Conservation (phyloP, 106 monocot genomes). For the Dendrobium catenatum region DNA sequence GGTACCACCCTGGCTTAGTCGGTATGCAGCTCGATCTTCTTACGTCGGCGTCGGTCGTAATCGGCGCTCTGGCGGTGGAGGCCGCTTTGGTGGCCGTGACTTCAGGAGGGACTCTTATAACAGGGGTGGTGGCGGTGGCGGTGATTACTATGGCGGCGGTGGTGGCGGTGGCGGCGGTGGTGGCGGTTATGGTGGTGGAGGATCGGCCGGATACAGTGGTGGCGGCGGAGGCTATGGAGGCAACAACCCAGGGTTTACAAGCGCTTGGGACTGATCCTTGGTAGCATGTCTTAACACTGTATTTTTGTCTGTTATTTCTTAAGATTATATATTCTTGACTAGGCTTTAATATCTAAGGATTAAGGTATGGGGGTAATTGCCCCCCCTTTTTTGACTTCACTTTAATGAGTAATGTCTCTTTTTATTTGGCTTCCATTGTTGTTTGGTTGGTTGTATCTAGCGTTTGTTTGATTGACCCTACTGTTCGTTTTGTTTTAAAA, state of each 20-base stretch:
- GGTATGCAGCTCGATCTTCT: slow-evolving; percentile 29
- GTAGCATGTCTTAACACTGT: not conserved
- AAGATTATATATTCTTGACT: slow-evolving; percentile 13
- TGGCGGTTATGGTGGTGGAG: slow-evolving; percentile 1
- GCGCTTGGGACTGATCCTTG: slow-evolving; percentile 40
- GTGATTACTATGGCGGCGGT: slow-evolving; percentile 19
- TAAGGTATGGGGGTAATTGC: slow-evolving; percentile 4
- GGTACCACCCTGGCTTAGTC: slow-evolving; percentile 51
- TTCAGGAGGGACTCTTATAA: slow-evolving; percentile 26
- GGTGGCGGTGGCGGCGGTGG: slow-evolving; percentile 1
- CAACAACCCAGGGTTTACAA: slow-evolving; percentile 23
- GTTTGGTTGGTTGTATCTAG: not conserved
- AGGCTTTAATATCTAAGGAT: not conserved
- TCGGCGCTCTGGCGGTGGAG: slow-evolving; percentile 30
- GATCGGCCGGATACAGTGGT: slow-evolving; percentile 7
- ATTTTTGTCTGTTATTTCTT: slow-evolving; percentile 1
- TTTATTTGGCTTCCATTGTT: not conserved
- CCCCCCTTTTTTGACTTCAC: slow-evolving; percentile 3
- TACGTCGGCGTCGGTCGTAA: slow-evolving; percentile 36
- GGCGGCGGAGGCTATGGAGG: not conserved
- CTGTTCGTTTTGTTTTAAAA: not conserved
- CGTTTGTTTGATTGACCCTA: not conserved
- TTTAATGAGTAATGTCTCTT: slow-evolving; percentile 2
- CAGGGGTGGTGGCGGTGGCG: slow-evolving; percentile 24
- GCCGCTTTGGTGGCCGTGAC: slow-evolving; percentile 47